Evolutionary conservation across 495 filamentous ascomycete genomes (phyloP).

Genomic region (Hyaloscypha bicolor): DNA sequence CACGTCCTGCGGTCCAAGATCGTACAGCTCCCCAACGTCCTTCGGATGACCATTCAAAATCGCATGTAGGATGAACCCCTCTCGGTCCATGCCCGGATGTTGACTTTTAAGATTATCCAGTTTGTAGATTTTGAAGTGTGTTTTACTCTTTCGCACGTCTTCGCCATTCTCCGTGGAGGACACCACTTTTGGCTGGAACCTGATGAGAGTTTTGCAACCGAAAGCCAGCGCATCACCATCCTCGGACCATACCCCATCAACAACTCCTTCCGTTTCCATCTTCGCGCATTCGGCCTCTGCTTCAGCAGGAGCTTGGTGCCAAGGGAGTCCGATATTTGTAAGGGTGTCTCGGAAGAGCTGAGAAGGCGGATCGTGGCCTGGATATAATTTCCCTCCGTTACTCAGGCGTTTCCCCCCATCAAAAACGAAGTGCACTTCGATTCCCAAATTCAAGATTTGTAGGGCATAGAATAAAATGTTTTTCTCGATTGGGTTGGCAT

Average conservation of each 20-base stretch:
- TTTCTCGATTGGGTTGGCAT: constrained; percentile 9
- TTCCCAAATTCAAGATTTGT: constrained; percentile 34
- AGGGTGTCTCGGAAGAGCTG: constrained; percentile 32
- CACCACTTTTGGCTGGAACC: constrained; percentile 22
- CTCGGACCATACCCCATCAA: constrained; percentile 38
- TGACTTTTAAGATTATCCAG: constrained; percentile 1
- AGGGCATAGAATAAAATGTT: constrained; percentile 23
- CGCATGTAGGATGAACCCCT: constrained; percentile 18
- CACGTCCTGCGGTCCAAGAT: constrained; percentile 11
- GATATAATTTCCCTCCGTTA: constrained; percentile 23
- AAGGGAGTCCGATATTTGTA: constrained; percentile 31
- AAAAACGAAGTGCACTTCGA: constrained; percentile 37
- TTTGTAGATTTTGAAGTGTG: constrained; percentile 13
- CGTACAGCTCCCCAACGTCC: background rate
- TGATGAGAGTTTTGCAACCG: constrained; percentile 30
- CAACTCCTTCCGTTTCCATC: constrained; percentile 31
- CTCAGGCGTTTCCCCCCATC: constrained; percentile 30
- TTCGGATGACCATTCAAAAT: constrained; percentile 13
- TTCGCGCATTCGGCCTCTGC: constrained; percentile 37
- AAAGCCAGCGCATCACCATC: constrained; percentile 35
- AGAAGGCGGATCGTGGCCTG: constrained; percentile 27
- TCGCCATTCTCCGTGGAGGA: constrained; percentile 6
- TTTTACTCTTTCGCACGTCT: constrained; percentile 9
- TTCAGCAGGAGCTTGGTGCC: constrained; percentile 35
- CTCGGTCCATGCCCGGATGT: constrained; percentile 20